Percentiles rank a stretch among this genome's conserved stretches.
Evolutionary conservation across 1,139 yeast genomes (phyloP).

Genomic region (Sugiyamaella pinicola): DNA sequence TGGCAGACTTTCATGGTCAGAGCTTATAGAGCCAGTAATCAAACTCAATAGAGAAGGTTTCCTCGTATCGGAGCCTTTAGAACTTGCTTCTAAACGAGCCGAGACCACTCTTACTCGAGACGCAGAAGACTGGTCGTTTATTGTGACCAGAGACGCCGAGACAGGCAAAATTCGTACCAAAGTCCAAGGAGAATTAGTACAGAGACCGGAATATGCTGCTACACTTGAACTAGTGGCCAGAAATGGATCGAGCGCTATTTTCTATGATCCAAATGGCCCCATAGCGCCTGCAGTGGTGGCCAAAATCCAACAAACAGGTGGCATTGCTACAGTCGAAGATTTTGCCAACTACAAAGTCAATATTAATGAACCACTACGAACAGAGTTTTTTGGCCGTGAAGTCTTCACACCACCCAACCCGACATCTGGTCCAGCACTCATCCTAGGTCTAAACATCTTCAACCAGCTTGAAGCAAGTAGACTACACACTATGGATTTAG

Average conservation of each 20-base stretch:
- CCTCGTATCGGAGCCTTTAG: slow-evolving; percentile 55
- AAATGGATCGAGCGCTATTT: slow-evolving; percentile 73
- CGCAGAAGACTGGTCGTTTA: slow-evolving; percentile 38
- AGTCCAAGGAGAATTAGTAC: slow-evolving; percentile 58
- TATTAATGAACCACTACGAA: slow-evolving; percentile 57
- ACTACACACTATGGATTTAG: slow-evolving; percentile 47
- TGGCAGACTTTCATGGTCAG: slow-evolving; percentile 71
- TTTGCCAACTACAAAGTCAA: slow-evolving; percentile 61
- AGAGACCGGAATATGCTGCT: slow-evolving; percentile 61
- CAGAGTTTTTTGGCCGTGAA: slow-evolving; percentile 52
- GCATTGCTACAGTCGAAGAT: slow-evolving; percentile 63
- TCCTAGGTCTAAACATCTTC: slow-evolving; percentile 67
- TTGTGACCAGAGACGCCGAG: slow-evolving; percentile 43
- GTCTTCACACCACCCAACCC: slow-evolving; percentile 75
- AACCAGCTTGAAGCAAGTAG: slow-evolving; percentile 36
- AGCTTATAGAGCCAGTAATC: slow-evolving; percentile 74
- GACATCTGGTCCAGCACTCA: slow-evolving; percentile 79
- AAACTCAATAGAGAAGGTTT: slow-evolving; percentile 71
- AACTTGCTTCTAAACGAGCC: slow-evolving; percentile 39
- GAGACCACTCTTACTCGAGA: slow-evolving; percentile 21
- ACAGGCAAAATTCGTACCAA: slow-evolving; percentile 30
- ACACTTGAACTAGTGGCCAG: slow-evolving; percentile 69
- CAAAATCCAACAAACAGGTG: slow-evolving; percentile 54
- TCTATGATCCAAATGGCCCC: slow-evolving; percentile 83
- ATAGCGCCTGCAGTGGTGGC: slow-evolving; percentile 59